Percentiles rank a stretch among this genome's conserved stretches.
These are phyloP conservation scores for Cutaneotrichosporon cyanovorans DNA, from an alignment of 1,284 basidiomycete species.

Conservation along the genomic window DNA sequence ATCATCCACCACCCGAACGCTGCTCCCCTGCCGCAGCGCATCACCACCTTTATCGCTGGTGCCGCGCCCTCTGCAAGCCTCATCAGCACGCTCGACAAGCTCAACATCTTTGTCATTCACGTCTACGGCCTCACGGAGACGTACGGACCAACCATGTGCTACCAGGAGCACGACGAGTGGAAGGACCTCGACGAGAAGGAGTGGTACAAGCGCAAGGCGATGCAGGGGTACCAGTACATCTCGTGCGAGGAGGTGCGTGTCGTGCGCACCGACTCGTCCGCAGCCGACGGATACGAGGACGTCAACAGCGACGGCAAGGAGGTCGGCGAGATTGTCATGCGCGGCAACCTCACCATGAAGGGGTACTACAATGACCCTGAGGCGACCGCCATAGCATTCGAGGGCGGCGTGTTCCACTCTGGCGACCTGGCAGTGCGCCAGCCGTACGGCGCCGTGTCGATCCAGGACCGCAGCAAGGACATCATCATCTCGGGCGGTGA, in stretches of 20 bases:
- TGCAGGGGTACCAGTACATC: slow-evolving; percentile 16
- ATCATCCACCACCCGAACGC: slow-evolving; percentile 16
- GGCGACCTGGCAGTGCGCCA: slow-evolving; percentile 78
- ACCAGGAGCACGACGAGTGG: slow-evolving; percentile 14
- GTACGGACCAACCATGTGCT: slow-evolving; percentile 15
- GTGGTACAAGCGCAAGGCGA: slow-evolving; percentile 19
- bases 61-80: slow-evolving; percentile 14
- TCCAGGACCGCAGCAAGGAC: slow-evolving; percentile 50
- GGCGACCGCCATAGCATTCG: slow-evolving; percentile 61
- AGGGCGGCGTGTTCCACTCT: slow-evolving; percentile 71
- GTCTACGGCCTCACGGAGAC: slow-evolving; percentile 54
- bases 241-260: slow-evolving; percentile 14
- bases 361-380: slow-evolving; percentile 66
- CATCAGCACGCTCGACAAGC: slow-evolving; percentile 18
- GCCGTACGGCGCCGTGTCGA: slow-evolving; percentile 67
- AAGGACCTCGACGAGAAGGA: slow-evolving; percentile 10
- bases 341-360: slow-evolving; percentile 43
- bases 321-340: slow-evolving; percentile 17
- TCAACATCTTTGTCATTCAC: slow-evolving; percentile 17
- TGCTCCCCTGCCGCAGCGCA: slow-evolving; percentile 5
- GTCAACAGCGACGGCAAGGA: slow-evolving; percentile 14
- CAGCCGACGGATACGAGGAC: slow-evolving; percentile 13
- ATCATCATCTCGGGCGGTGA: slow-evolving; percentile 83
- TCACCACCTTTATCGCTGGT: slow-evolving; percentile 13
- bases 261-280: slow-evolving; percentile 8